Evolutionary conservation across 306 rosid genomes (phyloP).

Genomic region (Dalbergia cultrata): DNA sequence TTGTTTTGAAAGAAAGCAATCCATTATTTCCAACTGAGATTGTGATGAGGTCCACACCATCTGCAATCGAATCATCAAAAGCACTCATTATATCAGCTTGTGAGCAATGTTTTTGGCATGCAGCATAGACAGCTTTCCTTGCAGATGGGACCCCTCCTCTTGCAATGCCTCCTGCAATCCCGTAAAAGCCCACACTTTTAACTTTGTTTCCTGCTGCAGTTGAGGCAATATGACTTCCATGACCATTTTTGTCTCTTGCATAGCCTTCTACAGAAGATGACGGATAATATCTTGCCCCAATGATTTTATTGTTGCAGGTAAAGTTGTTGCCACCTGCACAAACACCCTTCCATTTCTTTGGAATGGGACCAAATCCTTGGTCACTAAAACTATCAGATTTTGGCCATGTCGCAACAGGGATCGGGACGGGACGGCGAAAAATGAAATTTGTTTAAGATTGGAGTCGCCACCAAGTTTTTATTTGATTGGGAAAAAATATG

Average conservation of each 20-base stretch:
- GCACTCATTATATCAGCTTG: neutral
- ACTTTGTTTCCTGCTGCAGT: neutral
- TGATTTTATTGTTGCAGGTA: neutral
- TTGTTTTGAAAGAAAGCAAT: neutral
- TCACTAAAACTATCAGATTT: neutral
- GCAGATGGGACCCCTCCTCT: neutral
- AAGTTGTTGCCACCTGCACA: neutral
- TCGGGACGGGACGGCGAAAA: too few relatives aligned
- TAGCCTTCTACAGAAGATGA: neutral
- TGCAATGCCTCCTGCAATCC: neutral
- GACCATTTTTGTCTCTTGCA: neutral
- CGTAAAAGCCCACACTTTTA: neutral
- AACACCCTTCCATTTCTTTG: neutral
- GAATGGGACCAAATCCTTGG: neutral
- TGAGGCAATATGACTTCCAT: neutral
- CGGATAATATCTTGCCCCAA: neutral
- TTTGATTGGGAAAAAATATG: too few relatives aligned
- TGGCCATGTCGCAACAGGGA: too few relatives aligned
- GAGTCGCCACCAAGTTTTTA: too few relatives aligned
- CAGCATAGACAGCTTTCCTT: neutral
- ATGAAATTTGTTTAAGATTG: too few relatives aligned
- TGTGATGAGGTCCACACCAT: neutral
- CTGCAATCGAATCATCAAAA: neutral
- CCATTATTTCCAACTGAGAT: neutral
- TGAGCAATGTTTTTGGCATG: neutral